Evolutionary conservation across 768 basidiomycete genomes (phyloP), one percentile per base, ranked within the genome.

Genomic region (Basidioascus undulatus): DNA sequence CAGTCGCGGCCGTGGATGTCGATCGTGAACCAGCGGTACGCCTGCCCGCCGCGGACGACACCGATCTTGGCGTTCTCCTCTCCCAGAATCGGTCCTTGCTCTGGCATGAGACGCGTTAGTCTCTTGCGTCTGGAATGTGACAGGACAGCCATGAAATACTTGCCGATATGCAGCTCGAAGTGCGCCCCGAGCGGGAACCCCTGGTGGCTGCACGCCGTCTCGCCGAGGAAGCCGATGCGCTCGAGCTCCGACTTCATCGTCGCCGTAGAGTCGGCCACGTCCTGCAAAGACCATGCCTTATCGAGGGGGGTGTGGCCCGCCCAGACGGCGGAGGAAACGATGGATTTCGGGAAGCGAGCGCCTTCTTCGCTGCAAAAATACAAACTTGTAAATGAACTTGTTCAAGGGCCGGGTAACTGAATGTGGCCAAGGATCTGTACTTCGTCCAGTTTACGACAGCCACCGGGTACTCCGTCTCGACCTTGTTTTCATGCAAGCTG

Each of bases 151-250:
- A n/a, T n/a, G n/a, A n/a, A n/a, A n/a, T n/a, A n/a, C 24, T 25
- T 12, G 28, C 36, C 36, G 37, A 47, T 47, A 21, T 47, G 43
- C 11, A 44, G 32, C 43, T 47, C 47, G 16, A 44, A 47, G 36
- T 47, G 47, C 4, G 43, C 43, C 11, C 19, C 35, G 3, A 47
- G 28, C 1, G 40, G 42, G 35, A 28, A 35, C 1, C 11, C 21
- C n/a, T 42, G 12, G 32, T 30, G 32, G 20, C 25, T 12, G 18
- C 28, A 38, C 8, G 31, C n/a, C 7, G 27, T 40, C 1, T 13
- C 37, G 21, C 47, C 47, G 8, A 47, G 16, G 37, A 44, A 44
- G 15, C 40, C 35, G 23, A 41, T 39, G 9, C 40, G 35, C 35
- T 34, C 27, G 15, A 47, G 36, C 37, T 47, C 47, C 6, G 27